These are phyloP conservation scores for Cladosporium phlei DNA, from an alignment of 2,329 filamentous ascomycete species.

Conservation along the genomic window DNA sequence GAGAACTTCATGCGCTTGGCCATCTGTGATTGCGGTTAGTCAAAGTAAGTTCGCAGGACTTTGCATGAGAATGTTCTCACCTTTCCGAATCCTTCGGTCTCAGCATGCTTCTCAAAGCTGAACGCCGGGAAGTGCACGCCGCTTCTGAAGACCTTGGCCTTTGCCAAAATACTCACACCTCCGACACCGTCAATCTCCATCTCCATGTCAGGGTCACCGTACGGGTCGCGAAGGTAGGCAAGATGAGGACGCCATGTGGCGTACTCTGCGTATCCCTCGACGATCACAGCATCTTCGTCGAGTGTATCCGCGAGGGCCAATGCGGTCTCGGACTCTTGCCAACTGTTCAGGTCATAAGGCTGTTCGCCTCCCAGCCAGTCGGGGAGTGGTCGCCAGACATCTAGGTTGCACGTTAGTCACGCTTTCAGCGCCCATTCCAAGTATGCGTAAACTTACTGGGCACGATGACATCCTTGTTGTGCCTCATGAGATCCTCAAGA, in stretches of 20 bases:
- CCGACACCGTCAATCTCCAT: constrained; percentile 99
- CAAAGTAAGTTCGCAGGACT: background rate
- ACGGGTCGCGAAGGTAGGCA: constrained; percentile 92
- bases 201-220: constrained; percentile 97
- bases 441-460: constrained; percentile 68
- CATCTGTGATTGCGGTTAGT: constrained; percentile 60
- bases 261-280: constrained; percentile 97
- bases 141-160: constrained; percentile 88
- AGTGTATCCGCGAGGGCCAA: constrained; percentile 88
- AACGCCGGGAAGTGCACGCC: constrained; percentile 98
- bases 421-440: background rate
- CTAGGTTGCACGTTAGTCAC: constrained; percentile 15
- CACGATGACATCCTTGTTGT: constrained; percentile 98
- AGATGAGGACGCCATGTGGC: constrained; percentile 97
- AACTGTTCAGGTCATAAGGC: constrained; percentile 96
- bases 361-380: constrained; percentile 99
- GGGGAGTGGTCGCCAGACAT: constrained; percentile 97
- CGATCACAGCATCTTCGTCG: constrained; percentile 96
- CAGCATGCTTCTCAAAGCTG: constrained; percentile 96
- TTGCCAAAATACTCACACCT: constrained; percentile 94
- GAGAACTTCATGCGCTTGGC: constrained; percentile 93
- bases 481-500: constrained; percentile 93
- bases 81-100: constrained; percentile 98
- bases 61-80: constrained; percentile 44
- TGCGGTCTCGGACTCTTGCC: constrained; percentile 98